Base-by-base conservation (phyloP, 805 yeast species). In the Pichia insulana region DNA sequence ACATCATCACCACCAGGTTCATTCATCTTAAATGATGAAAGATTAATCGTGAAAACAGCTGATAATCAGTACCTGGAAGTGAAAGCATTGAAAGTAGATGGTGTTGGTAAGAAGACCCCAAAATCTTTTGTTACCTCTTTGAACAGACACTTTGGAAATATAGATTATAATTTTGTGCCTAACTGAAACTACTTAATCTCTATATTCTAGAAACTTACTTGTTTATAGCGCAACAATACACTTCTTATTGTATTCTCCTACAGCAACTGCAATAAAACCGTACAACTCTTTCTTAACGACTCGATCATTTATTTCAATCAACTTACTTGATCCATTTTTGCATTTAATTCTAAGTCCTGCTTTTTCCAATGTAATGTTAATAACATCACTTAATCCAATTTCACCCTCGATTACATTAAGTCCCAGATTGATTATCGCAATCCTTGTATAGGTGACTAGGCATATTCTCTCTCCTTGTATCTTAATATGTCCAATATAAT, bases 401-500 rank as follows among this genome's bases (percentile, higher is more conserved):
- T 72, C 69, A 97, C 98, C 90, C 50, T 76, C 76, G 1, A 78
- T 68, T 31, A 69, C 70, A 65, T 82, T 61, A 1, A 69, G 66
- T 35, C 77, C 75, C 16, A 87, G 69, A 20, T 80, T 73, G 45
- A 87, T 73, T 57, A 88, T 69, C 37, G 87, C 56, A 16, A 92
- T 80, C 45, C 79, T 73, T 44, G 68, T 73, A 66, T 76, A 77
- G 2, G 96, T 84, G 3, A 92, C 79, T 39, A 90, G 64, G 3
- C 87, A 81, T 7, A 81, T 83, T 52, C 74, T 70, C 47, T 86
- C 94, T 39, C 95, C 94, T 1, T 94, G 80, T 36, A 89, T 67
- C 16, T 85, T 73, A 47, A 84, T 75, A 61, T 92, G 97, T 0
- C 96, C 95, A 42, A 92, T 65, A 54, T 92, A 92, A 17, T 67